A percentile compares a stretch with the other conserved stretches of the same genome.
phyloP scores from a whole-genome alignment of 768 basidiomycete genomes.

The Tulasnella sp. region DNA sequence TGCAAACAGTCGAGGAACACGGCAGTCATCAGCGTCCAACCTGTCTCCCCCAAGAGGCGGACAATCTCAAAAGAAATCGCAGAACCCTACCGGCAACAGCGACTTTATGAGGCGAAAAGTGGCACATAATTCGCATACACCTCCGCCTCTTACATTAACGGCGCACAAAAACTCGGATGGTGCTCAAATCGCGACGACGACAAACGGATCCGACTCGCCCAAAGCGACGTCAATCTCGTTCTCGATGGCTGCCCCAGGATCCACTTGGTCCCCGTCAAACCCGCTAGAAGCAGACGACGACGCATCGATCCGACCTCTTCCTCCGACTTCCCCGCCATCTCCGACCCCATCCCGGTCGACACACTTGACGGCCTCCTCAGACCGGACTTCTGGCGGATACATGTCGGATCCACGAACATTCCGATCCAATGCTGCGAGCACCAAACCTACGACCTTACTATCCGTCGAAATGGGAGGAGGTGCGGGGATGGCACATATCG shows the following conservation, averaged over 20 bases:
- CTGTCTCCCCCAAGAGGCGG: too few species aligned
- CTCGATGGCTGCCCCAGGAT: conserved; percentile 58
- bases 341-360: conserved; percentile 69
- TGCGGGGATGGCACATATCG: conserved; percentile 82
- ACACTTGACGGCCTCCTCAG: conserved; percentile 41
- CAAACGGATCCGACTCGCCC: conserved; percentile 40
- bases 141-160: conserved; percentile 6
- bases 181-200: conserved; percentile 43
- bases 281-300: conserved; percentile 84
- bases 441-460: conserved; percentile 91
- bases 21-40: conserved; percentile 22
- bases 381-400: conserved; percentile 50
- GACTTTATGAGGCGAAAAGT: conserved; percentile 8
- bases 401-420: conserved; percentile 60
- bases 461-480: conserved; percentile 61
- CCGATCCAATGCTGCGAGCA: conserved; percentile 65
- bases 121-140: not conserved
- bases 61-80: too few species aligned
- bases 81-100: not conserved
- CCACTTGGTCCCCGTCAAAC: conserved; percentile 70
- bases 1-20: not conserved
- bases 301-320: conserved; percentile 80
- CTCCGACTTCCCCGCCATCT: conserved; percentile 79
- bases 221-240: conserved; percentile 26
- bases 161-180: conserved; percentile 4